These are phyloP conservation scores for Lentinus brumalis DNA, from an alignment of 768 basidiomycete genomes.

Conservation along the genomic window DNA sequence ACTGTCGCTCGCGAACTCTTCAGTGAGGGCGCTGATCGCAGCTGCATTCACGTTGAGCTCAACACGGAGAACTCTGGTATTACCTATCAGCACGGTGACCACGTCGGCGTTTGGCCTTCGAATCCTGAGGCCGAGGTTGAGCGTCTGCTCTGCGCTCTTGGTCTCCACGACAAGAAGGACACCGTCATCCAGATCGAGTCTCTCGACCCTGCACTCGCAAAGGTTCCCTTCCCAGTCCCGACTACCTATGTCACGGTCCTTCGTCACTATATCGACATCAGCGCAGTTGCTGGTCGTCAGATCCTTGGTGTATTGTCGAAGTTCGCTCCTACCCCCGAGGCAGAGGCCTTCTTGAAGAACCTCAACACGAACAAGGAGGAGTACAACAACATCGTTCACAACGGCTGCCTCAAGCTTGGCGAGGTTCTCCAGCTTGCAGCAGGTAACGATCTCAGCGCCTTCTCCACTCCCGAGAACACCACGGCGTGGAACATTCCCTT, in stretches of 20 bases:
- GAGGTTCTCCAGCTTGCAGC: conserved; percentile 92
- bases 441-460: conserved; percentile 65
- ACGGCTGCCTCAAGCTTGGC: conserved; percentile 88
- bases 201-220: conserved; percentile 96
- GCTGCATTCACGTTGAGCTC: conserved; percentile 94
- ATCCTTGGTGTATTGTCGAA: conserved; percentile 85
- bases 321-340: conserved; percentile 82
- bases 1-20: conserved; percentile 82
- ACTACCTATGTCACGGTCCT: conserved; percentile 93
- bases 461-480: conserved; percentile 72
- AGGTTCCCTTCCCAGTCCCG: conserved; percentile 98
- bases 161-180: conserved; percentile 79
- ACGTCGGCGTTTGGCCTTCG: conserved; percentile 95
- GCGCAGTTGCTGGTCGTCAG: conserved; percentile 92
- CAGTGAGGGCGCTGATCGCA: conserved; percentile 67
- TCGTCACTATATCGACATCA: conserved; percentile 96
- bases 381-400: conserved; percentile 74
- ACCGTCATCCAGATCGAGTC: conserved; percentile 90
- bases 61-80: conserved; percentile 94
- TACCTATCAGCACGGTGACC: conserved; percentile 98
- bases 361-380: conserved; percentile 87
- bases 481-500: conserved; percentile 92
- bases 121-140: conserved; percentile 93
- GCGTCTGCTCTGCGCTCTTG: conserved; percentile 83
- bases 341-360: conserved; percentile 70